Conservation (phyloP, 257 asterid genomes). For the Striga asiatica region DNA sequence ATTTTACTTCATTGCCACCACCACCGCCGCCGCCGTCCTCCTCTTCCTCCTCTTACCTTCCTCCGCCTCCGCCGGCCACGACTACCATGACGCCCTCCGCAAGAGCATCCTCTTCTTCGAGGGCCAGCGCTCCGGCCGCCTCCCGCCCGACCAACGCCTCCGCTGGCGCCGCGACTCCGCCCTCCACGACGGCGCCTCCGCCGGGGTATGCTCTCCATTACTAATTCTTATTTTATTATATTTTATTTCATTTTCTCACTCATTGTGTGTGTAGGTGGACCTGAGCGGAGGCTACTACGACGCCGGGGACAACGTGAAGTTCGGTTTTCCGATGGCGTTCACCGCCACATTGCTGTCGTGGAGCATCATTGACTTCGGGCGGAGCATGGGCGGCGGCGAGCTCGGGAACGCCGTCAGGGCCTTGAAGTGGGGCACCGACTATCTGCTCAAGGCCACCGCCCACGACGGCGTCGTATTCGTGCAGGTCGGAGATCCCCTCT, state of each 20-base stretch:
- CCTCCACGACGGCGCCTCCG: slow-evolving; percentile 65
- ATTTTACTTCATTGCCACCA: slow-evolving; percentile 10
- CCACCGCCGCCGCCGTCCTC: slow-evolving; percentile 19
- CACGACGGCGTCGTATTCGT: slow-evolving; percentile 59
- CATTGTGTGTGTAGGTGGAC: slow-evolving; percentile 35
- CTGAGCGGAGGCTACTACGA: slow-evolving; percentile 81
- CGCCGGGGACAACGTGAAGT: slow-evolving; percentile 86
- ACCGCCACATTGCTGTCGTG: slow-evolving; percentile 65
- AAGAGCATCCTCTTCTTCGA: slow-evolving; percentile 87
- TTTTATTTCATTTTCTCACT: neutral
- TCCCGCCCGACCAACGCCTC: slow-evolving; percentile 70
- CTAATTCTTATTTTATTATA: neutral
- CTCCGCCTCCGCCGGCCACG: slow-evolving; percentile 22
- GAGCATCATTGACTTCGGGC: slow-evolving; percentile 73
- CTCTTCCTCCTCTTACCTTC: slow-evolving; percentile 16
- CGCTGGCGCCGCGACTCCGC: slow-evolving; percentile 82
- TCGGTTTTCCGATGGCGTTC: slow-evolving; percentile 87
- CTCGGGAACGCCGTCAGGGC: slow-evolving; percentile 50
- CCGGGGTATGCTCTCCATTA: slow-evolving; percentile 32
- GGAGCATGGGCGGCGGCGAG: slow-evolving; percentile 48
- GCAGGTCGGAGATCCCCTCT: slow-evolving; percentile 67
- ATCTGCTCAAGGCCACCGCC: slow-evolving; percentile 68
- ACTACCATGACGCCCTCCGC: slow-evolving; percentile 71
- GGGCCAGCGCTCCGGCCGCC: slow-evolving; percentile 89
- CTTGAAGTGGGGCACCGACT: slow-evolving; percentile 74